Evolutionary conservation across 345 rosid genomes (phyloP).

Genomic region (Citrus reticulata): DNA sequence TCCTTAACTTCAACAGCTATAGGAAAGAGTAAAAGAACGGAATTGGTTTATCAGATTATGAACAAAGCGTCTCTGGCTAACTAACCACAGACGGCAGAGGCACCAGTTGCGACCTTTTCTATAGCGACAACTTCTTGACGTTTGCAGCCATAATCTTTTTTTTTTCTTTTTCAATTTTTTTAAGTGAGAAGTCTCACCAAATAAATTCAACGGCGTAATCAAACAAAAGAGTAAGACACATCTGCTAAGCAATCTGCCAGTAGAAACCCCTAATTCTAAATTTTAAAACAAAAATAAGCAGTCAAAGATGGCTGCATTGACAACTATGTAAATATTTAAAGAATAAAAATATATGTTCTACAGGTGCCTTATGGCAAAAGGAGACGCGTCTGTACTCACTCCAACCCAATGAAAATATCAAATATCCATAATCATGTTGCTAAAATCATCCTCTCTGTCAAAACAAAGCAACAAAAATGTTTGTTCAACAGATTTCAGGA

Average conservation of each 20-base stretch:
- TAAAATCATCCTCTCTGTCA: background rate
- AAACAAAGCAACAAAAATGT: background rate
- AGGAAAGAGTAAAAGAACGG: background rate
- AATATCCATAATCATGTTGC: background rate
- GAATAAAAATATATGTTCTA: background rate
- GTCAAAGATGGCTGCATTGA: background rate
- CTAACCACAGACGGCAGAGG: no score
- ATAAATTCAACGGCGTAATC: no score
- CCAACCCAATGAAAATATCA: background rate
- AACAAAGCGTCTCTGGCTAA: background rate
- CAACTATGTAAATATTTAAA: background rate
- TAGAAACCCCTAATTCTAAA: no score
- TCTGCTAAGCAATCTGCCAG: no score
- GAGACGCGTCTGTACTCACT: background rate
- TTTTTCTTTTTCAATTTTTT: background rate
- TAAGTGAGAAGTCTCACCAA: background rate
- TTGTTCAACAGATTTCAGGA: background rate
- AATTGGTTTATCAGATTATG: background rate
- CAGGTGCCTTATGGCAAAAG: background rate
- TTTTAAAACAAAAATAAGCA: background rate
- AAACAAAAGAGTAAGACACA: no score
- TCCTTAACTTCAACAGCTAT: background rate
- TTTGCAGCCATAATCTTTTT: background rate
- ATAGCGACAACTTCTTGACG: background rate
- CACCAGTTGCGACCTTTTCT: background rate